Conservation (phyloP, 148 eudicot genomes). For the Arctostaphylos glauca region DNA sequence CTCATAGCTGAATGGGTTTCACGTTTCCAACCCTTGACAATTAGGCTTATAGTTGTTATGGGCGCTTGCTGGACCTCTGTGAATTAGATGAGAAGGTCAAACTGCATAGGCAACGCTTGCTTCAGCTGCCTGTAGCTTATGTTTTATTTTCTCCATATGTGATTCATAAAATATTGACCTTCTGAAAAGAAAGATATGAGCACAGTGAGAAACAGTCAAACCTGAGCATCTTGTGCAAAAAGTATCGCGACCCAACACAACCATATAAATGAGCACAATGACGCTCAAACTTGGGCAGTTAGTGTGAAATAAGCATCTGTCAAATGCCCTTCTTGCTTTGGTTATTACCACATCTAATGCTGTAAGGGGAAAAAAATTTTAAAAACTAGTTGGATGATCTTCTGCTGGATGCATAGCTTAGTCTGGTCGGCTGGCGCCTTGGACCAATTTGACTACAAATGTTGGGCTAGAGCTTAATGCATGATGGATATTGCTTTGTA, state of each 20-base stretch:
- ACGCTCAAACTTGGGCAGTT: not conserved
- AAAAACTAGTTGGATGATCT: not conserved
- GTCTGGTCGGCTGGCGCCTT: not conserved
- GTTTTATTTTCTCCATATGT: not conserved
- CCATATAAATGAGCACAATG: not conserved
- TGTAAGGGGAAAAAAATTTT: not conserved
- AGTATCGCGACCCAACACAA: not conserved
- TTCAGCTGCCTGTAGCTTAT: not conserved
- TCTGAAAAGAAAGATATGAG: not conserved
- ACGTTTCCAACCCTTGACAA: not conserved
- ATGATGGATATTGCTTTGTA: not conserved
- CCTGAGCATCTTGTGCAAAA: not conserved
- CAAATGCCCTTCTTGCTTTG: not conserved
- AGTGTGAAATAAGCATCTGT: not conserved
- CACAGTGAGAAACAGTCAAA: not conserved
- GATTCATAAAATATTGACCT: not conserved
- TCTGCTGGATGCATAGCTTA: not conserved
- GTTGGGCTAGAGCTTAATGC: conserved; percentile 4
- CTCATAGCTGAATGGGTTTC: not conserved
- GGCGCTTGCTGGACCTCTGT: not conserved
- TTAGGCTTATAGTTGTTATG: not conserved
- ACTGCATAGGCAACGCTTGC: not conserved
- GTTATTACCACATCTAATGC: not conserved
- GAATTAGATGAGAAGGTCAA: not conserved
- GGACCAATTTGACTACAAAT: not conserved